Conservation (phyloP, 2,329 filamentous ascomycete genomes). For the Colletotrichum kahawae region DNA sequence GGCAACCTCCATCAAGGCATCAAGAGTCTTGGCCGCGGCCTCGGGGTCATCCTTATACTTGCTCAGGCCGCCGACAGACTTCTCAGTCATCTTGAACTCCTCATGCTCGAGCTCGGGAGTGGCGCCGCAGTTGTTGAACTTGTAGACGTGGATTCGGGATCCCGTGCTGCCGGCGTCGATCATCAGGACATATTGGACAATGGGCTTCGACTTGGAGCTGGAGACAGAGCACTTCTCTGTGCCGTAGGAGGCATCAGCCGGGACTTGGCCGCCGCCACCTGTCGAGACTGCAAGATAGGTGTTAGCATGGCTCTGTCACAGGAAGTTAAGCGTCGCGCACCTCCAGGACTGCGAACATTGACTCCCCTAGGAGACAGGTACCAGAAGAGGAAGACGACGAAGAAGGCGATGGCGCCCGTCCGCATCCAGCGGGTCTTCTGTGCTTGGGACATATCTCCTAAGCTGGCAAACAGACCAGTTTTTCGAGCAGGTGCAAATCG, state of each 20-base stretch:
- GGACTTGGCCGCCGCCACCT: slow-evolving; percentile 50
- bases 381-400: slow-evolving; percentile 66
- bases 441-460: slow-evolving; percentile 59
- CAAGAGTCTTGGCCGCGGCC: slow-evolving; percentile 87
- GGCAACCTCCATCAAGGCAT: slow-evolving; percentile 85
- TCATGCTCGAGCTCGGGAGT: slow-evolving; percentile 95
- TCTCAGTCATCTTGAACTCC: slow-evolving; percentile 91
- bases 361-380: slow-evolving; percentile 66
- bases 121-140: slow-evolving; percentile 97
- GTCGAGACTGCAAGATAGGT: slow-evolving; percentile 24
- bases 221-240: slow-evolving; percentile 83
- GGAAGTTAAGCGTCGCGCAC: slow-evolving; percentile 33
- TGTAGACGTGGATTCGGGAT: slow-evolving; percentile 97
- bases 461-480: slow-evolving; percentile 53
- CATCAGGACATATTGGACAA: slow-evolving; percentile 98
- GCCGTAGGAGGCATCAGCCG: slow-evolving; percentile 66
- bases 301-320: slow-evolving; percentile 22
- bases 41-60: slow-evolving; percentile 86
- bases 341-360: slow-evolving; percentile 52
- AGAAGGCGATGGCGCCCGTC: slow-evolving; percentile 66
- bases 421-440: slow-evolving; percentile 71
- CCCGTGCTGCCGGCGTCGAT: slow-evolving; percentile 98
- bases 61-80: slow-evolving; percentile 82
- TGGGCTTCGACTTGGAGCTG: slow-evolving; percentile 84
- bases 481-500: slow-evolving; percentile 59